Percentiles rank a stretch among this genome's conserved stretches.
These are phyloP conservation scores for Aspergillus sojae DNA, from an alignment of 2,329 filamentous ascomycete genomes.

Conservation along the genomic window DNA sequence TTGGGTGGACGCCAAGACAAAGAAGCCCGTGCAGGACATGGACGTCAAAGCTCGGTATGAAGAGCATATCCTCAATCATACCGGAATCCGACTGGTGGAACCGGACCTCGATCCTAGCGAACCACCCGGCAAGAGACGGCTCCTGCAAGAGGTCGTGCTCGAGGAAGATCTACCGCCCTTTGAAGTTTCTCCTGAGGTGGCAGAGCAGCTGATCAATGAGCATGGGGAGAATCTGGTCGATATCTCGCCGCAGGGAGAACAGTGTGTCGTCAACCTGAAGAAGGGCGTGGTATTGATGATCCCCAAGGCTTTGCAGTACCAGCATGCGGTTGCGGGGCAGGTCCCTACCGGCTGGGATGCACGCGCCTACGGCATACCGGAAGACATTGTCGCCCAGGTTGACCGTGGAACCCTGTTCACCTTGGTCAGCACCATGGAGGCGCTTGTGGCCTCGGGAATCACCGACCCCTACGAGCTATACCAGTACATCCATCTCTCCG, in stretches of 20 bases:
- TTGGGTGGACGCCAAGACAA: constrained; percentile 92
- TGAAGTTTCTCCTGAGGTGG: constrained; percentile 94
- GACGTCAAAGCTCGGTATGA: constrained; percentile 98
- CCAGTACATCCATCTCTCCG: constrained; percentile 97
- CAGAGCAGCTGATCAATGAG: constrained; percentile 94
- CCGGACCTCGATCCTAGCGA: constrained; percentile 96
- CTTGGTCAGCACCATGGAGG: constrained; percentile 89
- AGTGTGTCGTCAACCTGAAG: constrained; percentile 91
- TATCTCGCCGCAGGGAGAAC: constrained; percentile 91
- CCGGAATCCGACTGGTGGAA: constrained; percentile 95
- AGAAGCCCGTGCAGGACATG: constrained; percentile 96
- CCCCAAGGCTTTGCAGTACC: constrained; percentile 94
- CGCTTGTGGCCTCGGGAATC: constrained; percentile 88
- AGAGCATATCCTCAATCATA: constrained; percentile 93
- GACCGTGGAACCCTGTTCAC: constrained; percentile 96
- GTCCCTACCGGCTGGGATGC: constrained; percentile 97
- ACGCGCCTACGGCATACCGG: constrained; percentile 92
- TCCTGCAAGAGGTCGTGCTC: constrained; percentile 96
- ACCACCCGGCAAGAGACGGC: constrained; percentile 97
- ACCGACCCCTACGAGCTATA: constrained; percentile 99
- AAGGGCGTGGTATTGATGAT: constrained; percentile 95
- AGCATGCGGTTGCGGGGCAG: constrained; percentile 95
- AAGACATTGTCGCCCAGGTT: constrained; percentile 96
- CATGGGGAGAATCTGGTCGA: constrained; percentile 97
- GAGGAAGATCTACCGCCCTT: constrained; percentile 97